Evolutionary conservation across 805 yeast genomes (phyloP).

Genomic region (Barnettozyma wickerhamii): DNA sequence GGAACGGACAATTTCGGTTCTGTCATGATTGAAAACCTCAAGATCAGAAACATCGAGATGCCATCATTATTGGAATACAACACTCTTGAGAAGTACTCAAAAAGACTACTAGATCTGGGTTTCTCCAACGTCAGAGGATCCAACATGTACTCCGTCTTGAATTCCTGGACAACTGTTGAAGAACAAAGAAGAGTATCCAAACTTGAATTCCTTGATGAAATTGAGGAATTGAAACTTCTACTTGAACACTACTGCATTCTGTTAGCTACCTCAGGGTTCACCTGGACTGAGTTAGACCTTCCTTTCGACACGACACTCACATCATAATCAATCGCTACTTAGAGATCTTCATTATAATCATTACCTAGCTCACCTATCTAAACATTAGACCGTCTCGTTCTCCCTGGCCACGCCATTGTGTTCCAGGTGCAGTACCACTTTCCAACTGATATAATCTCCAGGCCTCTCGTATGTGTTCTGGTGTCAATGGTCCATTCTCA

Average conservation of each 20-base stretch:
- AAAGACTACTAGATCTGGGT: constrained; percentile 16
- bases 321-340: too few relatives aligned
- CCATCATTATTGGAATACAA: constrained; percentile 35
- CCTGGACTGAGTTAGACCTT: constrained; percentile 19
- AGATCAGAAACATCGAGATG: constrained; percentile 39
- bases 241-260: constrained; percentile 49
- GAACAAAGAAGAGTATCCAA: constrained; percentile 40
- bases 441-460: constrained; percentile 75
- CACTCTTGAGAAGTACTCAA: constrained; percentile 28
- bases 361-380: constrained; percentile 32
- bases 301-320: constrained; percentile 1
- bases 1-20: constrained; percentile 47
- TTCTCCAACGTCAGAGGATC: constrained; percentile 12
- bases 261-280: constrained; percentile 24
- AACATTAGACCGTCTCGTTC: constrained; percentile 69
- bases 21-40: constrained; percentile 49
- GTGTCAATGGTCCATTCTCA: constrained; percentile 57
- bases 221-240: constrained; percentile 50
- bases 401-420: constrained; percentile 70
- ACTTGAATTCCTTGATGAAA: constrained; percentile 53
- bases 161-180: constrained; percentile 28
- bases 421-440: constrained; percentile 54
- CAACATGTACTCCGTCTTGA: constrained; percentile 32
- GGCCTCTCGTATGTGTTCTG: constrained; percentile 86
- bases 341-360: too few relatives aligned